Evolutionary conservation across 768 basidiomycete species (phyloP), one percentile per base, ranked within the genome.

Genomic region (Pulveroboletus sp.): DNA sequence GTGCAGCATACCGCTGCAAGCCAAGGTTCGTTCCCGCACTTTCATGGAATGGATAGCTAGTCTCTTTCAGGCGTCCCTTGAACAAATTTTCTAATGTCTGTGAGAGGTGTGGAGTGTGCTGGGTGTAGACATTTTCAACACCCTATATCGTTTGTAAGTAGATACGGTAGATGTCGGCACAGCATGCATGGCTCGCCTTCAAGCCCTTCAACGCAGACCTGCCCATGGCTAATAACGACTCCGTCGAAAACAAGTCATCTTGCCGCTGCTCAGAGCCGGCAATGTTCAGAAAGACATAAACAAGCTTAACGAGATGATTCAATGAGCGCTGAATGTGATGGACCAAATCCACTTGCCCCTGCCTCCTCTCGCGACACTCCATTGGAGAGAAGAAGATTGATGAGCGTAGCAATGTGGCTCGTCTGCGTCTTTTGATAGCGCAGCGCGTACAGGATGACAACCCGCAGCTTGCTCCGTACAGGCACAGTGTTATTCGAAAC

Each of bases 121-220:
- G 96, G 49, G 93, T 99, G 66, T 97, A 99, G 14, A 98, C 94
- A 61, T 99, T 99, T 70, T 99, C 96, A 5, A 98, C 95, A 3
- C 96, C 96, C 91, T 94, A 48, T 4, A 55, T 32, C 24, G 52
- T 44, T 31, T 30, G 50, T 63, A 39, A 55, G 42, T 18, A 47
- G 15, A n/a, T 41, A 15, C 21, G 54, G 42, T 18, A 45, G 14
- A 17, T 39, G 15, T 24, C 31, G 7, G 30, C 18, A 31, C 27
- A 26, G 32, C 8, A 15, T 8, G 11, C 36, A 32, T n/a, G 18
- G 56, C 70, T 30, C 47, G 91, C 92, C 79, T 96, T 96, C 41
- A 99, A 73, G 6, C 96, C 96, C 64, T 97, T 97, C 59, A 99
- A 66, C 0, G 94, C 96, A 28, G 90, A 93, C 48, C 93, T 85